Percentiles rank a stretch among this genome's conserved stretches.
These are phyloP conservation scores for Lithocarpus polystachyus DNA, from an alignment of 306 rosid genomes.

Conservation along the genomic window DNA sequence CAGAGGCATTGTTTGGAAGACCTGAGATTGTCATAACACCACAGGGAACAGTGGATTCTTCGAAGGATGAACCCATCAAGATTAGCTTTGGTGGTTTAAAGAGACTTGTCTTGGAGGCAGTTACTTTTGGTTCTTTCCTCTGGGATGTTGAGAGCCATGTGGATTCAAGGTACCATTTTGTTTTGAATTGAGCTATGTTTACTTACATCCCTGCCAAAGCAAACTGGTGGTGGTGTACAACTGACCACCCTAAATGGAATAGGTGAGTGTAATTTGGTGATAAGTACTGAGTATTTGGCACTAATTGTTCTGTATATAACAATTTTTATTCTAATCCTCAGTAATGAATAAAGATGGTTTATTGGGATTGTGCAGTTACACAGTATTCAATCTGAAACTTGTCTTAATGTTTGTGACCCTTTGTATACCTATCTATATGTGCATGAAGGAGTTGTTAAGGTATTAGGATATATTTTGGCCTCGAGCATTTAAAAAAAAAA, in stretches of 20 bases:
- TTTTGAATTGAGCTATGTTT: slow-evolving; percentile 40
- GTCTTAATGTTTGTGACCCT: not conserved
- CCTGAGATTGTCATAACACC: slow-evolving; percentile 69
- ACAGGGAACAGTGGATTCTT: slow-evolving; percentile 60
- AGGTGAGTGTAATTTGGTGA: slow-evolving; percentile 17
- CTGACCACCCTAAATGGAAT: slow-evolving; percentile 19
- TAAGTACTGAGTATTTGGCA: slow-evolving; percentile 5
- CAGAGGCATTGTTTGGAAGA: slow-evolving; percentile 87
- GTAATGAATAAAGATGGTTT: not conserved
- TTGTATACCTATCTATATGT: not conserved
- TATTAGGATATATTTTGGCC: not conserved
- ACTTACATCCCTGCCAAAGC: slow-evolving; percentile 7
- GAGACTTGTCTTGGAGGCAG: slow-evolving; percentile 84
- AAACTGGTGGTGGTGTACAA: slow-evolving; percentile 8
- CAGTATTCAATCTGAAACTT: not conserved
- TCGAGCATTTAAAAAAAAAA: too few species aligned
- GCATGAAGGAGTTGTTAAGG: not conserved
- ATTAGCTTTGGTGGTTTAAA: slow-evolving; percentile 83
- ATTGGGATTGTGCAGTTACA: not conserved
- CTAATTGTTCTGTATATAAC: slow-evolving; percentile 33
- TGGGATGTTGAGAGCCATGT: slow-evolving; percentile 94
- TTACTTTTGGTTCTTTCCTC: slow-evolving; percentile 85
- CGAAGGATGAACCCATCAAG: slow-evolving; percentile 60
- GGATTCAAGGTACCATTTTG: slow-evolving; percentile 90
- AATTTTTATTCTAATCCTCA: not conserved